These are phyloP conservation scores for Dioszegia hungarica DNA, from an alignment of 768 basidiomycete genomes.

Conservation along the genomic window DNA sequence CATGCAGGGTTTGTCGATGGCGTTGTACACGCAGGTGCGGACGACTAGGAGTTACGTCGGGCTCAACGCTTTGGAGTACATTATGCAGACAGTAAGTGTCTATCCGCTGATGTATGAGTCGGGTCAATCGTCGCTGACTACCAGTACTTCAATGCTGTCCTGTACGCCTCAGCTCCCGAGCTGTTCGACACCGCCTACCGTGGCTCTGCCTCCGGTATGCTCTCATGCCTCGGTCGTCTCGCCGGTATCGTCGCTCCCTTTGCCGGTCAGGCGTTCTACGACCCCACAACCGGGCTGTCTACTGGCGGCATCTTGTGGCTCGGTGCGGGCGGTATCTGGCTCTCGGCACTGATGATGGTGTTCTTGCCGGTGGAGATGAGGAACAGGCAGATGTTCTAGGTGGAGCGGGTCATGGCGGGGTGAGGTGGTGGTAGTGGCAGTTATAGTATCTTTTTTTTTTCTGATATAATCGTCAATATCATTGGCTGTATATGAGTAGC, in stretches of 20 bases:
- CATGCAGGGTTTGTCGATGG: constrained; percentile 38
- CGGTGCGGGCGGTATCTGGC: constrained; percentile 40
- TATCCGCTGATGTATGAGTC: neutral
- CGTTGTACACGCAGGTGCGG: constrained; percentile 43
- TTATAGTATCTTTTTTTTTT: no score
- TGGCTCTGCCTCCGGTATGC: constrained; percentile 40
- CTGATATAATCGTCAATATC: no score
- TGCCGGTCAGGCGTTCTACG: constrained; percentile 26
- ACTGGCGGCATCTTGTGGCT: constrained; percentile 40
- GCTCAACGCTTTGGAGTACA: constrained; percentile 44
- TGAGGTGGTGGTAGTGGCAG: no score
- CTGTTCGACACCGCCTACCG: constrained; percentile 43
- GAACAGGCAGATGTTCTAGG: constrained; percentile 46
- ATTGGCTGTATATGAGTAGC: no score
- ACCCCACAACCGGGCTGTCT: neutral
- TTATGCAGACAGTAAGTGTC: constrained; percentile 43
- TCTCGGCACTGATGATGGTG: constrained; percentile 33
- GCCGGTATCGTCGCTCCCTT: constrained; percentile 45
- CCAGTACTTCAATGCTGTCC: constrained; percentile 45
- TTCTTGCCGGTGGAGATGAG: constrained; percentile 47
- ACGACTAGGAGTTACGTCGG: constrained; percentile 40
- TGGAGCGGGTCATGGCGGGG: neutral
- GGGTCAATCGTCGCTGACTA: neutral
- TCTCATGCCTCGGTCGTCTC: constrained; percentile 40
- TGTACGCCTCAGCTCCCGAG: constrained; percentile 47